phyloP scores from a whole-genome alignment of 2,329 filamentous ascomycete genomes.

The Fusarium dlaminii region DNA sequence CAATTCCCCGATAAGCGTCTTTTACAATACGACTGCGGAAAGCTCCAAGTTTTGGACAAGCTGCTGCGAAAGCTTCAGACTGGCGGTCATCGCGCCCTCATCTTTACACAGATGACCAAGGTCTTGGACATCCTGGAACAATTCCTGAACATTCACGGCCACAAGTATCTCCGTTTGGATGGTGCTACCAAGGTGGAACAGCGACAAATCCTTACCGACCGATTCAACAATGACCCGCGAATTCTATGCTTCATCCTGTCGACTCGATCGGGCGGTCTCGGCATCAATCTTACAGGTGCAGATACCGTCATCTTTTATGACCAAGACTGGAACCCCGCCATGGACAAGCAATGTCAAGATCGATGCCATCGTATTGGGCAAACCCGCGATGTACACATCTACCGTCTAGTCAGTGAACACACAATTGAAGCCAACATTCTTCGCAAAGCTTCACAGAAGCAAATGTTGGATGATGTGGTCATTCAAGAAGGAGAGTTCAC shows the following conservation, averaged over 20 bases:
- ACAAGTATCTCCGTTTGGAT: slow-evolving; percentile 95
- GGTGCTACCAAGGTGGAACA: slow-evolving; percentile 97
- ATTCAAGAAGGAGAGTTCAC: slow-evolving; percentile 99
- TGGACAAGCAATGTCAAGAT: slow-evolving; percentile 99
- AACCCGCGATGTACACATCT: slow-evolving; percentile 97
- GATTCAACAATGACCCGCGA: slow-evolving; percentile 93
- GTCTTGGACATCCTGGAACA: slow-evolving; percentile 97
- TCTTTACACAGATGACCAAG: slow-evolving; percentile 99
- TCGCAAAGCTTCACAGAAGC: slow-evolving; percentile 95
- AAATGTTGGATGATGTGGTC: slow-evolving; percentile 96
- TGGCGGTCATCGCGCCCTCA: slow-evolving; percentile 90
- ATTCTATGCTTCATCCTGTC: slow-evolving; percentile 97
- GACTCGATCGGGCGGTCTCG: slow-evolving; percentile 90
- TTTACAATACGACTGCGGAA: slow-evolving; percentile 98
- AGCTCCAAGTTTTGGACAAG: slow-evolving; percentile 88
- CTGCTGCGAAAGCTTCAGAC: slow-evolving; percentile 87
- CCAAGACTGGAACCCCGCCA: slow-evolving; percentile 98
- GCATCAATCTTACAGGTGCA: slow-evolving; percentile 95
- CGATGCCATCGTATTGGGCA: slow-evolving; percentile 97
- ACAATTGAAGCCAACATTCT: slow-evolving; percentile 99
- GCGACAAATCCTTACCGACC: slow-evolving; percentile 91
- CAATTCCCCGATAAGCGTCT: slow-evolving; percentile 96
- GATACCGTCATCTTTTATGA: slow-evolving; percentile 99
- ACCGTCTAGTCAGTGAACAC: slow-evolving; percentile 89
- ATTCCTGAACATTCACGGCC: slow-evolving; percentile 96